Evolutionary conservation across 805 yeast species (phyloP).

Genomic region (Yarrowia divulgata): DNA sequence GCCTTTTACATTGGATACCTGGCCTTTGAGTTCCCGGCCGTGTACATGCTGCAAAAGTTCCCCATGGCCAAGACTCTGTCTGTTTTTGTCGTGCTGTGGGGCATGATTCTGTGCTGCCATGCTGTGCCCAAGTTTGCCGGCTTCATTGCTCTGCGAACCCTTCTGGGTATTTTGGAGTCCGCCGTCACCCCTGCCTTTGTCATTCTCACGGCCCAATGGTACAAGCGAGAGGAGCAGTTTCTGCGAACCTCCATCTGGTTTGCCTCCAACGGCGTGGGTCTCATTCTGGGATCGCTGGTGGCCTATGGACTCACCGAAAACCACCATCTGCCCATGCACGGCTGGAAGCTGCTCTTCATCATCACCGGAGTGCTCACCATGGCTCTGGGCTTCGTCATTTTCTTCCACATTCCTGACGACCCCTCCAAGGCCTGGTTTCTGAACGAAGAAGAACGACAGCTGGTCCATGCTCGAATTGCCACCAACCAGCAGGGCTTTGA

Average conservation of each 20-base stretch:
- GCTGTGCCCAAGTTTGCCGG: slow-evolving; percentile 58
- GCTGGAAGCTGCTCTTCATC: slow-evolving; percentile 65
- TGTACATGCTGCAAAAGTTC: slow-evolving; percentile 59
- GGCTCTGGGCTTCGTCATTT: slow-evolving; percentile 47
- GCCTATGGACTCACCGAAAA: slow-evolving; percentile 57
- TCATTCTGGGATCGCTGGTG: slow-evolving; percentile 58
- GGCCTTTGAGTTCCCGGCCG: slow-evolving; percentile 61
- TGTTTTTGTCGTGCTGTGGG: slow-evolving; percentile 65
- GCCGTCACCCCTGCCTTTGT: slow-evolving; percentile 65
- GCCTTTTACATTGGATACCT: slow-evolving; percentile 71
- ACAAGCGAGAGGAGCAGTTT: slow-evolving; percentile 58
- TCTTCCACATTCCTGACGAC: slow-evolving; percentile 58
- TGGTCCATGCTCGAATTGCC: slow-evolving; percentile 61
- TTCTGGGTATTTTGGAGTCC: slow-evolving; percentile 62
- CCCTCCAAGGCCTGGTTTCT: slow-evolving; percentile 60
- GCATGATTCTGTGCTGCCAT: slow-evolving; percentile 59
- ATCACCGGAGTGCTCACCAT: slow-evolving; percentile 65
- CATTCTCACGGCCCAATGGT: slow-evolving; percentile 65
- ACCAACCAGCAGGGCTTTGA: slow-evolving; percentile 65
- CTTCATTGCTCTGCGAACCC: slow-evolving; percentile 56
- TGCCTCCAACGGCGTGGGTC: slow-evolving; percentile 56
- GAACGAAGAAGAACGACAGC: slow-evolving; percentile 55
- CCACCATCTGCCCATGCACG: slow-evolving; percentile 49
- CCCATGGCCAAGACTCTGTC: slow-evolving; percentile 64
- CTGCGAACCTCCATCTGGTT: slow-evolving; percentile 55